Evolutionary conservation across 2,329 filamentous ascomycete genomes (phyloP).

Genomic region (Cladophialophora yegresii): DNA sequence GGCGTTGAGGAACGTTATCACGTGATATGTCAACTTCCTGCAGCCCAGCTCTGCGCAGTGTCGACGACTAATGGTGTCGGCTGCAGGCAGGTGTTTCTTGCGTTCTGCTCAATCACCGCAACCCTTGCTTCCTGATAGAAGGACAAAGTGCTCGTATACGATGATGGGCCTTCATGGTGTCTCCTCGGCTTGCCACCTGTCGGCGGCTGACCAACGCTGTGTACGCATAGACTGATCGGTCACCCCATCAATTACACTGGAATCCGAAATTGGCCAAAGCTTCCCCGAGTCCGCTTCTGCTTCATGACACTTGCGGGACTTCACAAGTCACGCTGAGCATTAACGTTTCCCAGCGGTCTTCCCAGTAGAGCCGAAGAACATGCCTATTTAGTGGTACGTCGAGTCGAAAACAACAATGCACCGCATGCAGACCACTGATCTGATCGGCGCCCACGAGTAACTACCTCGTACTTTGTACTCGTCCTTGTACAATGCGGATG

Average conservation of each 20-base stretch:
- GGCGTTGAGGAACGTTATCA: no score
- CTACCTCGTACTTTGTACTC: no score
- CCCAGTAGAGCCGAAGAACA: no score
- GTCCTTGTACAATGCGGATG: not conserved
- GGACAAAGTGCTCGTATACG: no score
- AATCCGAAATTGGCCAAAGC: not conserved
- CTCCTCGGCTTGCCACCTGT: not conserved
- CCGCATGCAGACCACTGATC: not conserved
- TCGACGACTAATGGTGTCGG: no score
- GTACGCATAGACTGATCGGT: not conserved
- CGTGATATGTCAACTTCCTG: no score
- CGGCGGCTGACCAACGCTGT: not conserved
- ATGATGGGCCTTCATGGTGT: no score
- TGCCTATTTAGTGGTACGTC: not conserved
- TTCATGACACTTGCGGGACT: not conserved
- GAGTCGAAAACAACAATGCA: not conserved
- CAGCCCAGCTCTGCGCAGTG: no score
- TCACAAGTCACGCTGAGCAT: not conserved
- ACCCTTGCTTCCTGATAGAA: no score
- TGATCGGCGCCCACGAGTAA: not conserved
- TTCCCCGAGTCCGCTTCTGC: not conserved
- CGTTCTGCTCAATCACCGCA: no score
- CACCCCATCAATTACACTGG: not conserved
- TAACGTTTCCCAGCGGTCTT: not conserved
- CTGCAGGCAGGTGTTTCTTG: no score